Base-by-base conservation (phyloP, 306 rosid genomes). In the Trifolium dubium region DNA sequence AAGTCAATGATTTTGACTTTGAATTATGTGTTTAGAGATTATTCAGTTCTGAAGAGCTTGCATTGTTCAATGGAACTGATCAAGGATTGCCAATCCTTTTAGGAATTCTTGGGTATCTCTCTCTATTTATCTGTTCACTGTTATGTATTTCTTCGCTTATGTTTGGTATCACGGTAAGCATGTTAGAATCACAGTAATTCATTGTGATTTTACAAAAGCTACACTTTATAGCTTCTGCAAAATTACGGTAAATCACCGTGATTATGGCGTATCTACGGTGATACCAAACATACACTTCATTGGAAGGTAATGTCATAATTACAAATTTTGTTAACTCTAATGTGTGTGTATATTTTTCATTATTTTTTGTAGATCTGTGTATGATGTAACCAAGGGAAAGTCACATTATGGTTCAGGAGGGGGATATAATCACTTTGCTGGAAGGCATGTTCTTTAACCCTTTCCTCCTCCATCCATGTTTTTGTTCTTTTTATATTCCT, bases 391-490 rank as follows among this genome's bases (percentile, higher is more conserved):
- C 0, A 91, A 93, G 81, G 97, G 98, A 41, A 93, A 89, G 83
- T 83, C 97, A 83, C 97, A 93, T 77, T 93, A 93, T 67, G 98
- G 98, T 59, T 62, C 73, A 64, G 94, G 94, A 79, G 98, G 98
- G 61, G 96, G 96, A 6, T 93, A 93, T 80, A 84, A 80, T 87
- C 98, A 93, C 83, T 93, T 93, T 86, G 60, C 98, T 71, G 98
- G 98, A 91, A 93, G 96, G 98, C 83, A 76, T 71, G 41, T 19
- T 60, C 44, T 81, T 8, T 3, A n/a, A n/a, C 8, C 41, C 53
- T 61, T 44, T 53, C 60, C 69, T 51, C 51, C 13, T 41, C 61
- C 61, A 65, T 47, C 18, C 76, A 13, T 43, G 32, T 31, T 67
- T 64, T 75, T 43, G 3, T 63, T 65, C 62, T 61, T 40, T 23